Evolutionary conservation across 1,139 yeast species (phyloP), one percentile per base, ranked within the genome.

Genomic region (Kazachstania sp.): DNA sequence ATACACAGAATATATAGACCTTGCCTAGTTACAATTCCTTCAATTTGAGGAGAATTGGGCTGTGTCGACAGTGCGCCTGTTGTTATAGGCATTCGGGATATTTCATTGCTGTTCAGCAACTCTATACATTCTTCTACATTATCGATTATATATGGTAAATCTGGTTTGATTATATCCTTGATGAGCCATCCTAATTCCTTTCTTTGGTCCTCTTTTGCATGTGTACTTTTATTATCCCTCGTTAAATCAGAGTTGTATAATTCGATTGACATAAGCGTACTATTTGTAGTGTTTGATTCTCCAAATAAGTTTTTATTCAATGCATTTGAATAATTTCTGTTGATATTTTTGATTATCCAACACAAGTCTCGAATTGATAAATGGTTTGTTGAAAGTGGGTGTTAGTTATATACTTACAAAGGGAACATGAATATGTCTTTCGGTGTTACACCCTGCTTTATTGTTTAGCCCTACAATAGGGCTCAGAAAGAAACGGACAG

Each of bases 81-180:
- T 4, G 37, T 37, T 8, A 45, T 55, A 6, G 71, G 68, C 54
- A 68, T 55, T 40, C 58, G 63, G 36, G 65, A 62, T 3, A 54
- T 52, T 13, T 59, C 57, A 12, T 58, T 57, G 28, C 65, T 58
- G 3, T 62, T 59, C 15, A 69, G 49, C 49, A 64, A 52, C 15
- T 61, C 66, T 3, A 68, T 44, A 46, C 72, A 68, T 31, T 58
- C 54, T 35, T 56, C 58, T 3, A 69, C 59, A n/a, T 68, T 63
- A 34, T 68, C 73, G 4, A 65, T 54, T 2, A 69, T 56, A 39
- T 58, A 60, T 35, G 71, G 71, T 30, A 69, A 48, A 41, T 67
- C 69, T 1, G 72, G 71, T 45, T 62, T 64, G 31, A 69, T 63
- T 12, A 69, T 59, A 28, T 62, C 63, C 13, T 61, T 55, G 12